phyloP scores from a whole-genome alignment of 2,329 filamentous ascomycete species.

The Hawksworthiomyces lignivorus region DNA sequence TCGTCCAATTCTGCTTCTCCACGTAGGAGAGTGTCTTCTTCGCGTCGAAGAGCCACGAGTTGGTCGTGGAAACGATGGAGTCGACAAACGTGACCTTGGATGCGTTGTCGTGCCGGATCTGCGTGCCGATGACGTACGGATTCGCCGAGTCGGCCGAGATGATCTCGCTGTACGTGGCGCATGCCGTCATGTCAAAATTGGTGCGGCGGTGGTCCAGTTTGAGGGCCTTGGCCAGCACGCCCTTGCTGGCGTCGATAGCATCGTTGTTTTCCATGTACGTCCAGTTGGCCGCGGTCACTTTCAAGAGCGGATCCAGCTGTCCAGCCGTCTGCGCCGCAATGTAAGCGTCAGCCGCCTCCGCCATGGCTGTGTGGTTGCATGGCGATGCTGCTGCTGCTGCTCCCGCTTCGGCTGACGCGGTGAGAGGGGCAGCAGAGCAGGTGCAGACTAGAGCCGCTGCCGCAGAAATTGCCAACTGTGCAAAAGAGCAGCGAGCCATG shows the following conservation, averaged over 20 bases:
- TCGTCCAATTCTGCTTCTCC: slow-evolving; percentile 22
- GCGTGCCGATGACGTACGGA: slow-evolving; percentile 31
- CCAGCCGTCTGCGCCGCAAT: slow-evolving; percentile 16
- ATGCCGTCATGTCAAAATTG: slow-evolving; percentile 26
- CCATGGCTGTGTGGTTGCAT: slow-evolving; percentile 7
- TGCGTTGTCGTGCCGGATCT: slow-evolving; percentile 17
- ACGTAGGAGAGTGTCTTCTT: slow-evolving; percentile 23
- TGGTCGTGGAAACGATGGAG: slow-evolving; percentile 23
- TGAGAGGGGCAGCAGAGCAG: too few relatives aligned
- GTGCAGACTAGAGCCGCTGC: too few relatives aligned
- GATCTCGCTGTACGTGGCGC: slow-evolving; percentile 31
- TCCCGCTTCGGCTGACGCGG: too few relatives aligned
- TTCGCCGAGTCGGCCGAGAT: slow-evolving; percentile 21
- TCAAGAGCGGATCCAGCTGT: slow-evolving; percentile 8
- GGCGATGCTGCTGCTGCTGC: neutral
- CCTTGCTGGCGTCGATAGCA: slow-evolving; percentile 19
- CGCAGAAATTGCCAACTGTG: too few relatives aligned
- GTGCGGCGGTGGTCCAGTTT: slow-evolving; percentile 28
- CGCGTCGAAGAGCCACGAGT: slow-evolving; percentile 27
- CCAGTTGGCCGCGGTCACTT: slow-evolving; percentile 9
- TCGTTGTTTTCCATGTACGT: slow-evolving; percentile 27
- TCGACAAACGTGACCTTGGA: slow-evolving; percentile 16
- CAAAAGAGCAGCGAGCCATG: too few relatives aligned
- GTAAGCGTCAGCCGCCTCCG: slow-evolving; percentile 11
- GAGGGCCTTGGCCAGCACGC: slow-evolving; percentile 24